Evolutionary conservation across 106 monocot genomes (phyloP), one percentile per base, ranked within the genome.

Genomic region (Triglochin maritima): DNA sequence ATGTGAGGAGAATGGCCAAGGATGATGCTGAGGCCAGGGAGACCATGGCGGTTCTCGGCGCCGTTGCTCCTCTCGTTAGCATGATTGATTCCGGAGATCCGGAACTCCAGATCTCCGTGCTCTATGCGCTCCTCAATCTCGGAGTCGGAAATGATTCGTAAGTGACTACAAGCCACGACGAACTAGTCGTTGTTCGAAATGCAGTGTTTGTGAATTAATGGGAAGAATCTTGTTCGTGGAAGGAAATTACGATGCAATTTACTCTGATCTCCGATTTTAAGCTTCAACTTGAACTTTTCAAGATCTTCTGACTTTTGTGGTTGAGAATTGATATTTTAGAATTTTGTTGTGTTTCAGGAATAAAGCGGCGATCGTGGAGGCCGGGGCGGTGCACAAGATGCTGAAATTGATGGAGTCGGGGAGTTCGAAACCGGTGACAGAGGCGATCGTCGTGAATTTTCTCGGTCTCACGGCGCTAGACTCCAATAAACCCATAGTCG

Each of bases 41-140:
- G 81, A 79, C 74, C 16, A 66, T 91, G 7, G 81, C 86, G 10
- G 77, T 82, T 83, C 86, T 88, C 47, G 96, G 96, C 2, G 81
- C 81, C 2, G 84, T 91, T 46, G 82, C 90, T 57, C 74, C 84
- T 1, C 79, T 90, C 46, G 74, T 91, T n/a, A 73, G 59, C 2
- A 76, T 82, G 79, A 69, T 90, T 8, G 62, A 55, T 48, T 76
- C 64, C 44, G 44, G 7, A 17, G 81, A 79, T 17, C 13, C 47
- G 9, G 78, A 79, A 7, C 42, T 72, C 47, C 77, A 74, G 57
- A 72, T 85, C 47, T 47, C 72, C 1, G 79, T 82, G 5, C 83
- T 95, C 42, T 95, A 90, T 59, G 90, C 95, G 41, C 75, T 96
- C 7, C 95, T 96, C 50, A 95, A 95, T 57, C 76, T 96, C n/a